Base-by-base conservation (phyloP, 1,284 basidiomycete species). In the Pterulicium gracile region DNA sequence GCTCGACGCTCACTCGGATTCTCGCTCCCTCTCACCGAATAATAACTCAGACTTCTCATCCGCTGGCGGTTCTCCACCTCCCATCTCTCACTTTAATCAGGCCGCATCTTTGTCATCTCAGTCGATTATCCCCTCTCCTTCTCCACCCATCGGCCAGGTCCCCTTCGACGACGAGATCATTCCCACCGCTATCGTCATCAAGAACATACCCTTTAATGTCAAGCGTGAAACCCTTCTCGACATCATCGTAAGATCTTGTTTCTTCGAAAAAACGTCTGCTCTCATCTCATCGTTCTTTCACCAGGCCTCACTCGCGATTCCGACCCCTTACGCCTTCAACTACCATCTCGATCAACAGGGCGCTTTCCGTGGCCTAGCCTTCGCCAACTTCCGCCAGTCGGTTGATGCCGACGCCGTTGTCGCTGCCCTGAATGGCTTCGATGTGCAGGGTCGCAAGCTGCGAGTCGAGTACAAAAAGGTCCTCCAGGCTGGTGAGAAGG, bases 391-490 rank as follows among this genome's bases (percentile, higher is more conserved):
- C 67, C 83, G 93, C 48, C 85, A 88, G 54, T 69, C 92, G 2
- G 75, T 71, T 3, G 96, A 99, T 59, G 95, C 96, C 0, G 93
- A 95, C 58, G 88, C 91, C 3, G 94, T 97, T 49, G 95, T 98
- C 1, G 92, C 81, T 22, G 95, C 94, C 32, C 72, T 98, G 54
- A 95, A 95, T 55, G 92, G 92, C 12, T 93, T 92, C 62, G 92
- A 97, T 58, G 90, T 97, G 17, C 90, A 94, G 58, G 96, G 96
- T n/a, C 87, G 95, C 56, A 98, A 98, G 67, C 75, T 99, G 41
- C 86, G 96, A 24, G 95, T 98, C 49, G 95, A 99, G 67, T 98
- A 98, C 74, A 99, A 99, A 72, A 98, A 98, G 67, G 96, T 98
- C 5, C 72, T 99, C 15, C 95, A 98, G 63, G 93, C 93, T 1